Conservation (phyloP, 176 grass and related monocot species). For the Rhynchospora breviuscula region DNA sequence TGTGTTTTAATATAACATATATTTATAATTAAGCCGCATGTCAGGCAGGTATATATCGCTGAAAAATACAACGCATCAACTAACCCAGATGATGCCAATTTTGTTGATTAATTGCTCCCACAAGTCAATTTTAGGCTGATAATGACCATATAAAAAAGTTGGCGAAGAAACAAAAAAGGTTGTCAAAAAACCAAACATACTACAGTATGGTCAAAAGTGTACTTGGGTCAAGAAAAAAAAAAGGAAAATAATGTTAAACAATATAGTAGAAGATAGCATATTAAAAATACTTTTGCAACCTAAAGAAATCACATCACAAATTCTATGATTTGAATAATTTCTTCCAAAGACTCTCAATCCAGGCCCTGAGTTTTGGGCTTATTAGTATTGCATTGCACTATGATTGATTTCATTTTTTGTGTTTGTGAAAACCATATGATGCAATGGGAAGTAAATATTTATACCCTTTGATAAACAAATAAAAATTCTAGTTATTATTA, state of each 20-base stretch:
- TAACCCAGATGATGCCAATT: conserved; percentile 12
- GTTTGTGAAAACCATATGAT: not conserved
- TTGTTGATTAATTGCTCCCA: not conserved
- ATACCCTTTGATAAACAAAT: not conserved
- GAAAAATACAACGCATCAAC: not conserved
- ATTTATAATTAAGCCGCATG: too few relatives aligned
- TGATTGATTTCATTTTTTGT: not conserved
- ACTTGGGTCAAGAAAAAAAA: not conserved
- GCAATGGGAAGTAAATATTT: not conserved
- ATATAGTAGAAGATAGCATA: not conserved
- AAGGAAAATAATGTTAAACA: not conserved
- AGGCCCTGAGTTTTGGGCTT: not conserved
- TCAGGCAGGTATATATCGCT: not conserved
- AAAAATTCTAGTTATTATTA: not conserved
- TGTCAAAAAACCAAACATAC: not conserved
- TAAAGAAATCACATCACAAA: not conserved
- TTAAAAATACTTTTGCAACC: not conserved
- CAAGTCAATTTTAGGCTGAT: not conserved
- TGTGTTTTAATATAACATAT: not conserved
- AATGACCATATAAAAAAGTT: not conserved
- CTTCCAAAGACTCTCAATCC: not conserved
- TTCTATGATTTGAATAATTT: not conserved
- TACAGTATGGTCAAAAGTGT: not conserved
- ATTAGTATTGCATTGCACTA: not conserved
- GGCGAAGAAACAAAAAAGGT: not conserved